Base-by-base conservation (phyloP, 768 basidiomycete species). In the Termitomyces sp. region DNA sequence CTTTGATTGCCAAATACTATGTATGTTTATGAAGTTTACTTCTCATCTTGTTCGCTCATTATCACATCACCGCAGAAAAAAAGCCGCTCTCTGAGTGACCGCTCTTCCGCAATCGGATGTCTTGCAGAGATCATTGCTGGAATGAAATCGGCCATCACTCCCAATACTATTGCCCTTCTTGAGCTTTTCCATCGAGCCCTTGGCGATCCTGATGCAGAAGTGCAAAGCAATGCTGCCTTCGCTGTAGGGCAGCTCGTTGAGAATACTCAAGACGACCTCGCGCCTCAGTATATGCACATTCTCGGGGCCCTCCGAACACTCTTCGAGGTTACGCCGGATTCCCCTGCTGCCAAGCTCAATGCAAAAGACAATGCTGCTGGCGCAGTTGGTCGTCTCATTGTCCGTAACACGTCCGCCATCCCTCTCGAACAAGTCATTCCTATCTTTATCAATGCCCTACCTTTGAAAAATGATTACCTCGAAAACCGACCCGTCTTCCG, bases 281-380 rank as follows among this genome's bases (percentile, higher is more conserved):
- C 88, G 0, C 73, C 80, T 10, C 94, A 97, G 65, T 96, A 89
- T 73, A 71, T 86, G 38, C 80, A 78, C 56, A 76, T 98, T 40
- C 89, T 98, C 46, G 74, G 73, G 33, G 86, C 86, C 1, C 84
- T 98, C 43, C 89, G 84, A 25, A 90, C 91, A 13, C 77, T 96
- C 52, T 98, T 99, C 70, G 69, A 77, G 41, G 77, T 89, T 33
- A 63, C 82, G 7, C 71, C 83, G 0, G 82, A 86, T 54, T 76
- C 90, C 6, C 75, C 85, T n/a, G 65, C 82, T 6, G 73, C 89
- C 7, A 77, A 76, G 41, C 71, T 92, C 57, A 95, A 94, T 67
- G 94, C 94, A 18, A 88, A 88, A 58, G 97, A 99, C 72, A 99
- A 99, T 69, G 97, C 97, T n/a, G 83, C 88, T 7, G 97, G 97